A percentile compares a stretch with the other conserved stretches of the same genome.
These are phyloP conservation scores for Juncus effusus DNA, from an alignment of 176 grass and related monocot species.

Conservation along the genomic window DNA sequence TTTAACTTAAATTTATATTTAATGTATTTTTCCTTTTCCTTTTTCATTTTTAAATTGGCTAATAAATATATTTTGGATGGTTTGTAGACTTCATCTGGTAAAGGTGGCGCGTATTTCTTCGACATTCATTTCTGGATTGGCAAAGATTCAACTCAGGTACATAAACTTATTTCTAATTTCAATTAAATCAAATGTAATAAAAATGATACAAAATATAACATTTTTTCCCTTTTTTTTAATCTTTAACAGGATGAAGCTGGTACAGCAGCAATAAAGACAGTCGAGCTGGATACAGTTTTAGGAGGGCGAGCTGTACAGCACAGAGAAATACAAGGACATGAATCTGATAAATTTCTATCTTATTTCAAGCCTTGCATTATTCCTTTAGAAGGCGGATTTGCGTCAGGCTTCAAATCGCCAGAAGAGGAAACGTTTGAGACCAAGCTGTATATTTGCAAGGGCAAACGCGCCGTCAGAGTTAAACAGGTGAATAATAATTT, in stretches of 20 bases:
- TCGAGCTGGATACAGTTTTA: constrained; percentile 90
- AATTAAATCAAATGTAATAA: not conserved
- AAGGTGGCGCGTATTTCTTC: constrained; percentile 54
- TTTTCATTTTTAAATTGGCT: not conserved
- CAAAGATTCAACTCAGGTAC: constrained; percentile 84
- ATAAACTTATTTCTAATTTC: constrained; percentile 5
- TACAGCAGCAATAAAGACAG: constrained; percentile 86
- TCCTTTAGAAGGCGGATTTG: constrained; percentile 95
- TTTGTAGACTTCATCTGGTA: constrained; percentile 61
- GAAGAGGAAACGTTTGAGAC: constrained; percentile 86
- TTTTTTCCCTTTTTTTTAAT: no score
- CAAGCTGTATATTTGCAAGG: constrained; percentile 75
- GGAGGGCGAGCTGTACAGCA: constrained; percentile 95
- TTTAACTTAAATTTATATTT: not conserved
- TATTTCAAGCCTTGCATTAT: constrained; percentile 98
- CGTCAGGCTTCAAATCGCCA: constrained; percentile 82
- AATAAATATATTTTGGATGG: constrained; percentile 17
- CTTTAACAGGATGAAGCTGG: constrained; percentile 85
- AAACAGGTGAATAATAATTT: constrained; percentile 57
- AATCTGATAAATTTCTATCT: constrained; percentile 95
- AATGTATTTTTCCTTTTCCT: constrained; percentile 6
- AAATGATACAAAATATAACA: no score
- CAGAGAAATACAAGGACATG: constrained; percentile 83
- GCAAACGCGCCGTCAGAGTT: constrained; percentile 90
- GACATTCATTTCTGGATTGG: constrained; percentile 94